Evolutionary conservation across 2,329 filamentous ascomycete species (phyloP), one percentile per base, ranked within the genome.

Genomic region (Aspergillus novofumigatus): DNA sequence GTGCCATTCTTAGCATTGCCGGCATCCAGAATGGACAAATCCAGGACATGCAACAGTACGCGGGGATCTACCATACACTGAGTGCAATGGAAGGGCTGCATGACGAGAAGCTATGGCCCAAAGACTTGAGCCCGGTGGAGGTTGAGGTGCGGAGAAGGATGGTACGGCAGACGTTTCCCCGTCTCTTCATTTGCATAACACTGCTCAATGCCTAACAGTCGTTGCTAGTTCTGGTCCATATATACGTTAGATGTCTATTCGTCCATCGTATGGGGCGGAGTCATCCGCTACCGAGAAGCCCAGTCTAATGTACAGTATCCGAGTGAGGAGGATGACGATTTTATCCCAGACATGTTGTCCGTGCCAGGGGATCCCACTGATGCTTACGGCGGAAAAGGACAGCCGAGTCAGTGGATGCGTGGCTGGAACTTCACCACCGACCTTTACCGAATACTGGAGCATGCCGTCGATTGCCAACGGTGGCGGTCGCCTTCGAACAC

Each of bases 381-480:
- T 38, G 32, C 5, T 17, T 38, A 38, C 5, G 32, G 14, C 14
- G 14, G 32, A 38, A 38, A 38, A 17, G 5, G 32, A 38, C 35
- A 45, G 20, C 35, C 38, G 14, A 41, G 26, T 35, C 23, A 23
- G 35, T 52, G 51, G 51, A 20, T 52, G 14, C 51, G 38, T 20
- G 51, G 51, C n/a, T 52, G 51, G 51, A 52, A 52, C 51, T 52
- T 44, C 25, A 52, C 51, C 14, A 52, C 51, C 21, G 51, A 52
- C 25, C 51, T 52, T 23, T 52, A 52, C 14, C 51, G 51, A 20
- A 28, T 52, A 9, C 51, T 52, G 7, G 51, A 52, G 26, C 26
- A 52, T 52, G 51, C 38, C 14, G 38, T 52, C 3, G 51, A 52
- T 45, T 38, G 32, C 32, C 32, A 38, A 7, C 14, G 32, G 7